Evolutionary conservation across 805 yeast species (phyloP), one percentile per base, ranked within the genome.

Genomic region (Kodamaea hsintzibuensis): DNA sequence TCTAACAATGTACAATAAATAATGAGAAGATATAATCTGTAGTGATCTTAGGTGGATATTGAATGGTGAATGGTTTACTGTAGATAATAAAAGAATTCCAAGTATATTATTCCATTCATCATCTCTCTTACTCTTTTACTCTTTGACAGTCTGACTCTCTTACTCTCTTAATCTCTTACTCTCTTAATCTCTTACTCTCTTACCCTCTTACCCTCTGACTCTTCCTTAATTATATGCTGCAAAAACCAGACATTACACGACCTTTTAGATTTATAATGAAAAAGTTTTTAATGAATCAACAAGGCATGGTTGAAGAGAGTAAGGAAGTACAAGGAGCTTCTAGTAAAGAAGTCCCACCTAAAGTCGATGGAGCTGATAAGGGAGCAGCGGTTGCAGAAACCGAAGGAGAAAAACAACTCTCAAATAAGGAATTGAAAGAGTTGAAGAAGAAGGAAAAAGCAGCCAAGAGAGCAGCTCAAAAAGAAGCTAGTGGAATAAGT

Each of bases 391-490:
- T 47, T 2, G n/a, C n/a, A 33, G 47, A 33, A 13, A 33, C 47
- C 1, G 57, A 35, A 9, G 61, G 22, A 9, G 58, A 55, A 12
- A 60, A 56, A 13, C 46, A 53, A 43, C 76, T 86, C 44, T 71
- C 89, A 8, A 89, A 89, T 60, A 91, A 91, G 62, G 96, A 92
- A 69, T 77, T 90, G 57, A 92, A 92, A 68, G 97, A 90, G 62
- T 74, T 85, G 68, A 89, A 91, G 68, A 92, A 91, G 76, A 83
- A 83, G 62, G 96, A 91, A 64, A 92, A 93, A 72, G 95, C 95
- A 12, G 96, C 95, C 40, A 89, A 90, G 68, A 80, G 98, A 67
- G 95, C 97, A 1, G 96, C 97, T 1, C 83, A 85, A 58, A 91
- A 89, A 65, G 88, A 81, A 60, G 86, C 84, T 7, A 80, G 76